Evolutionary conservation across 495 filamentous ascomycete genomes (phyloP).

Genomic region (Aspergillus carlsbadensis): DNA sequence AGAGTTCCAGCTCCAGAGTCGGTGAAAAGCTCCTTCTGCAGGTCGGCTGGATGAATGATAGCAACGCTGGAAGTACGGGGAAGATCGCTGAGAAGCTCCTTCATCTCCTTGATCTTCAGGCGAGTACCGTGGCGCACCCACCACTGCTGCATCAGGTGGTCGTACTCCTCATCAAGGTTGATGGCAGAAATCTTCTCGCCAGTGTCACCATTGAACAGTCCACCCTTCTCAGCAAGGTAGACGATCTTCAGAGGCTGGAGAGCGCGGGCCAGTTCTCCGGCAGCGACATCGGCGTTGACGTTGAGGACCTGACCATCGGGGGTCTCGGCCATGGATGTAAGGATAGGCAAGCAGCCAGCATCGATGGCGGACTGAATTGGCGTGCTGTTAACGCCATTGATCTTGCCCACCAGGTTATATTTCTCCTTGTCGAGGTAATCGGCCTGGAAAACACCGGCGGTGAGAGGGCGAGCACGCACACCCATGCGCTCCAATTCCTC

Average conservation of each 20-base stretch:
- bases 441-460: conserved; percentile 89
- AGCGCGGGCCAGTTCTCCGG: conserved; percentile 85
- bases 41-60: conserved; percentile 91
- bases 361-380: conserved; percentile 91
- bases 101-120: conserved; percentile 98
- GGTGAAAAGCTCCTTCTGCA: conserved; percentile 96
- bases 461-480: conserved; percentile 87
- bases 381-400: conserved; percentile 86
- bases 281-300: conserved; percentile 96
- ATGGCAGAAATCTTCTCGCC: conserved; percentile 96
- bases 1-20: conserved; percentile 94
- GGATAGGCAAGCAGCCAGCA: conserved; percentile 87
- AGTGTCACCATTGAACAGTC: conserved; percentile 88
- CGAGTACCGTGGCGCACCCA: conserved; percentile 97
- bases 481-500: conserved; percentile 90
- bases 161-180: conserved; percentile 97
- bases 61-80: conserved; percentile 93
- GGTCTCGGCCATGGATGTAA: conserved; percentile 97
- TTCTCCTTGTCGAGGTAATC: conserved; percentile 94
- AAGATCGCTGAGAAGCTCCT: conserved; percentile 82
- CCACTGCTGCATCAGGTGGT: conserved; percentile 88
- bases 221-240: conserved; percentile 96
- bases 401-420: conserved; percentile 93
- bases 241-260: conserved; percentile 97
- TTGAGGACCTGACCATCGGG: conserved; percentile 92